These are phyloP conservation scores for Lithohypha guttulata DNA, from an alignment of 2,329 filamentous ascomycete species.

Conservation along the genomic window DNA sequence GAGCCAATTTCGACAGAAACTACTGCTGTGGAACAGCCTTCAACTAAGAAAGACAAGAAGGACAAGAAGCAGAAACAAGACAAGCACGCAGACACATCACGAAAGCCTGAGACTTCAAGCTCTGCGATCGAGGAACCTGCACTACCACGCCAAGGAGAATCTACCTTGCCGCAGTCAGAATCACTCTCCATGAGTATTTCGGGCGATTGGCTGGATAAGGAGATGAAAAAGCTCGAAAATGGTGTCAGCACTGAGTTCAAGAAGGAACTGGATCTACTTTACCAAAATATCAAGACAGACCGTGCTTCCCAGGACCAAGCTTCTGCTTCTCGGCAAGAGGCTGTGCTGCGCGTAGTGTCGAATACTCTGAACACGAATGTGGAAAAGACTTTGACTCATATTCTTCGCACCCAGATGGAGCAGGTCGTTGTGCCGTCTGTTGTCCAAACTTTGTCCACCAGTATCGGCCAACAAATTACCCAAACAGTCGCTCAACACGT, in stretches of 20 bases:
- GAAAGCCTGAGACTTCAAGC: conserved; percentile 9
- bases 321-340: conserved; percentile 55
- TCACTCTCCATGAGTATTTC: conserved; percentile 33
- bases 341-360: conserved; percentile 57
- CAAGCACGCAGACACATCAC: conserved; percentile 2
- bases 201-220: conserved; percentile 48
- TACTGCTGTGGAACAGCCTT: neutral
- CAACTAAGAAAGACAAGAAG: conserved; percentile 20
- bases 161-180: conserved; percentile 13
- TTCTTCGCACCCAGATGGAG: conserved; percentile 67
- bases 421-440: conserved; percentile 66
- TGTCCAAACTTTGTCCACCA: conserved; percentile 57
- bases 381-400: conserved; percentile 63
- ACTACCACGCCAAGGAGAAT: neutral
- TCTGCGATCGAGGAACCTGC: conserved; percentile 1
- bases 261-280: conserved; percentile 45
- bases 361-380: conserved; percentile 60
- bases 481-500: conserved; percentile 55
- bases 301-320: conserved; percentile 53
- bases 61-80: conserved; percentile 18
- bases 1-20: neutral
- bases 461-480: conserved; percentile 58
- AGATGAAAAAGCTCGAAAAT: conserved; percentile 47
- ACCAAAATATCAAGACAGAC: conserved; percentile 58
- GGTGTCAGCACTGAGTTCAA: conserved; percentile 36